Base-by-base conservation (phyloP, 495 filamentous ascomycete genomes). In the Pyrenopolyporus hunteri region DNA sequence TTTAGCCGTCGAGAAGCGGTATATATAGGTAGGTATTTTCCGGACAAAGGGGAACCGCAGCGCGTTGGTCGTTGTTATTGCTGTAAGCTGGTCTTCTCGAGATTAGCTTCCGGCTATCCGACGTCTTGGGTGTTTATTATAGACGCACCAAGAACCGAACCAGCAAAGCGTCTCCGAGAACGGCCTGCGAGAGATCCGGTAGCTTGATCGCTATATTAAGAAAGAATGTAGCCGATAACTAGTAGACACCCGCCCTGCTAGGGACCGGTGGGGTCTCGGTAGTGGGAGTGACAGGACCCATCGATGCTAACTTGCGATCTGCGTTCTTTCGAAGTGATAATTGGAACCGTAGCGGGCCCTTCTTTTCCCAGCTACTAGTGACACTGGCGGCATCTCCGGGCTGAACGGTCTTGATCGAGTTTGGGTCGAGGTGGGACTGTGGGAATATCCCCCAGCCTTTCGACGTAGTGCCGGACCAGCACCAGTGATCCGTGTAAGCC, bases 391-490 rank as follows among this genome's bases (percentile, higher is more conserved):
- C 33, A 40, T 75, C 70, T 3, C 56, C 56, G 9, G 63, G 55
- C 9, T 63, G 49, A 7, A 63, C 46, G 4, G 69, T 71, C 42
- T 46, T 58, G 22, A 75, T 58, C 39, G 73, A 68, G 40, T 54
- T 60, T 1, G 73, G 68, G 28, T 76, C 74, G n/a, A 78, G 63
- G 42, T 72, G 72, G 14, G 69, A 71, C 46, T 72, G 57, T n/a
- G 78, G 80, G 62, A 81, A 81, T 10, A 80, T 40, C 3, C 80
- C 80, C 71, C 68, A 78, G 19, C 75, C 75, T 59, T 76, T 79
- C 7, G 64, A 45, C 13, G 74, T 80, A 4, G 68, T 70, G 17
- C 80, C 80, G 0, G 76, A 74, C 78, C 78, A 81, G 62, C 78
- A 81, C 80, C 80, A 82, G 32, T 80, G 75, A 28, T 80, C 73